phyloP scores from a whole-genome alignment of 2,329 filamentous ascomycete species.

The Stromatinia cepivora region DNA sequence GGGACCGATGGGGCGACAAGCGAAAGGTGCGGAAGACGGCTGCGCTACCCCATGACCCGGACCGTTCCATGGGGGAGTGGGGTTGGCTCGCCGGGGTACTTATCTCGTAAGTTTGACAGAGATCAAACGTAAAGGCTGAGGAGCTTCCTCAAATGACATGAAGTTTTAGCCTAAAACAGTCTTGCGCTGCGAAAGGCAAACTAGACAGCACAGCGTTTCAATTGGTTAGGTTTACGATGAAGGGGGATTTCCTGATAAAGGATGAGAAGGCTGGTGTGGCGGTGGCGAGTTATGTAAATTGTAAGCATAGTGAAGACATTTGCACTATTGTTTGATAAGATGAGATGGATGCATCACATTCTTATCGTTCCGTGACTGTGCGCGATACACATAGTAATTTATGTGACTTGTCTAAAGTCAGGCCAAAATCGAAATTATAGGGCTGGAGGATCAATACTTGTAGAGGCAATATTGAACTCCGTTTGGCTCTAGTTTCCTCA shows the following conservation, averaged over 20 bases:
- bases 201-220: neutral
- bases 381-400: neutral
- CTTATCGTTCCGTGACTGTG: neutral
- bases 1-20: neutral
- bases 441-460: neutral
- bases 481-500: neutral
- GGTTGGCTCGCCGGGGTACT: neutral
- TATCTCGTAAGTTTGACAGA: neutral
- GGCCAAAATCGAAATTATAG: neutral
- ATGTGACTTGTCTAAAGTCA: no score
- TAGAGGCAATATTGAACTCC: neutral
- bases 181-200: neutral
- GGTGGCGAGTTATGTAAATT: neutral
- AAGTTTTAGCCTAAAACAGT: neutral
- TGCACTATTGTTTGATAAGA: neutral
- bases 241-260: neutral
- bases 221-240: neutral
- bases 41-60: neutral
- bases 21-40: neutral
- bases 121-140: neutral
- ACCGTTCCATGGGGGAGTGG: neutral
- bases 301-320: neutral
- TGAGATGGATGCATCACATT: neutral
- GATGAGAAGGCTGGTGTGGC: constrained; percentile 9
- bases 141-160: neutral